These are phyloP conservation scores for Pachysandra terminalis DNA, from an alignment of 164 flowering plant species.

Conservation along the genomic window DNA sequence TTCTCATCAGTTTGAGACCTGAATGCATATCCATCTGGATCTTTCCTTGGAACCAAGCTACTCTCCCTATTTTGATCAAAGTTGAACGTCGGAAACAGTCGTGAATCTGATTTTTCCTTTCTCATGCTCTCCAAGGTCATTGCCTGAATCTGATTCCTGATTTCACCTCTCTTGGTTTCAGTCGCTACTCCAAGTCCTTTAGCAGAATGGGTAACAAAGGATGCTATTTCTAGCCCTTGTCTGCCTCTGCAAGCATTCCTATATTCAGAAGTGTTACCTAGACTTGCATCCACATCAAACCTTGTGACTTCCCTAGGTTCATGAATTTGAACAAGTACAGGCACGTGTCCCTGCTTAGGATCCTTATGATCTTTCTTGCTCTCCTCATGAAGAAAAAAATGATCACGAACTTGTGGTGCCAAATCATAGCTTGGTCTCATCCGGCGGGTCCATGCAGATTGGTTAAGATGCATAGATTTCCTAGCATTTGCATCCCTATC, in stretches of 20 bases:
- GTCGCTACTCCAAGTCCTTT: conserved; percentile 11
- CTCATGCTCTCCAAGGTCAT: conserved; percentile 8
- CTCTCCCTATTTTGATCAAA: conserved; percentile 12
- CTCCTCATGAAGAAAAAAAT: conserved; percentile 6
- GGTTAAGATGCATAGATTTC: conserved; percentile 23
- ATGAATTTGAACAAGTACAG: conserved; percentile 4
- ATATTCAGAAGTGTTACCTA: conserved; percentile 8
- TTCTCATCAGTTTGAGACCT: conserved; percentile 17
- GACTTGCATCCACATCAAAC: conserved; percentile 3
- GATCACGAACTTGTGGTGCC: conserved; percentile 14
- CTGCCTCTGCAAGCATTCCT: conserved; percentile 4
- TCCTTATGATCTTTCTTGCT: conserved; percentile 15
- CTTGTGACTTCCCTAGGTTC: conserved; percentile 8
- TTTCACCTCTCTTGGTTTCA: conserved; percentile 12
- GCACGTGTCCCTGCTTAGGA: conserved; percentile 4
- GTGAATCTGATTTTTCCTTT: conserved; percentile 19
- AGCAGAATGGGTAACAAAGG: conserved; percentile 6
- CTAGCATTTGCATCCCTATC: conserved; percentile 18
- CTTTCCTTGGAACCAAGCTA: conserved; percentile 7
- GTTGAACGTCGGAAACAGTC: conserved; percentile 21
- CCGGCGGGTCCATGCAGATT: conserved; percentile 65
- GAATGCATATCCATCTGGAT: not conserved
- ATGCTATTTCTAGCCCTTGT: conserved; percentile 5
- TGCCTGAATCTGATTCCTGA: conserved; percentile 9
- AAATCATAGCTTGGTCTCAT: conserved; percentile 28